These are phyloP conservation scores for Tubosaeta sp. DNA, from an alignment of 768 basidiomycete genomes.

Conservation along the genomic window DNA sequence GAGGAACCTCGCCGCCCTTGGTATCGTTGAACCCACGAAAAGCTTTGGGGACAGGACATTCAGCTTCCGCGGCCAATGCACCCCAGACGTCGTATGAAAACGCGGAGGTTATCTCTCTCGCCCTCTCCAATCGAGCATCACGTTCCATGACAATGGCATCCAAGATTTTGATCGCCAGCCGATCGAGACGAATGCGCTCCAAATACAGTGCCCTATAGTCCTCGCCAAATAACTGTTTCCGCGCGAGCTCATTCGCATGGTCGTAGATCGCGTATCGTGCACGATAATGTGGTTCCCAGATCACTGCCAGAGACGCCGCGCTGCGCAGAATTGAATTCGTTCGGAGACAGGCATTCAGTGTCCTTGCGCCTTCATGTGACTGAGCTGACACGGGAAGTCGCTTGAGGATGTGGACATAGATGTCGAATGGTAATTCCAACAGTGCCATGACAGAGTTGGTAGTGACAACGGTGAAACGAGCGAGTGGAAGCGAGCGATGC, in stretches of 20 bases:
- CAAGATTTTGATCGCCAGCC: conserved; percentile 36
- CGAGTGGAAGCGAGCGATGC: background rate
- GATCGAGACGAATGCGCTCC: conserved; percentile 43
- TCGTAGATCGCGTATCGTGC: conserved; percentile 44
- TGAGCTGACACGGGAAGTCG: conserved; percentile 27
- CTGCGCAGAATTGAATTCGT: conserved; percentile 38
- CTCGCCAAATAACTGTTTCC: conserved; percentile 24
- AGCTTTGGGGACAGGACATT: conserved; percentile 32
- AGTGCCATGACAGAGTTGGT: conserved; percentile 12
- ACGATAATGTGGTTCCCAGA: conserved; percentile 55
- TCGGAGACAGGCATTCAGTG: conserved; percentile 39
- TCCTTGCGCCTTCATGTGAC: conserved; percentile 24
- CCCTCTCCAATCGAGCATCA: conserved; percentile 36
- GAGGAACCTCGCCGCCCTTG: conserved; percentile 6
- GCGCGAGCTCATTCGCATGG: conserved; percentile 33
- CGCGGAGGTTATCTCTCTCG: conserved; percentile 35
- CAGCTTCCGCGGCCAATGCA: conserved; percentile 39
- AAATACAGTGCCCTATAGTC: conserved; percentile 48
- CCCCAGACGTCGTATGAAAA: conserved; percentile 56
- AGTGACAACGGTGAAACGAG: background rate
- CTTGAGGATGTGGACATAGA: conserved; percentile 36
- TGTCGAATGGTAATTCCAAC: conserved; percentile 30
- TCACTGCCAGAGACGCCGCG: conserved; percentile 36
- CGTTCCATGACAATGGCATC: conserved; percentile 38
- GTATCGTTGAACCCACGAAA: conserved; percentile 19